Conservation (phyloP, 2,329 filamentous ascomycete genomes). For the Chrysoporthe puriensis region DNA sequence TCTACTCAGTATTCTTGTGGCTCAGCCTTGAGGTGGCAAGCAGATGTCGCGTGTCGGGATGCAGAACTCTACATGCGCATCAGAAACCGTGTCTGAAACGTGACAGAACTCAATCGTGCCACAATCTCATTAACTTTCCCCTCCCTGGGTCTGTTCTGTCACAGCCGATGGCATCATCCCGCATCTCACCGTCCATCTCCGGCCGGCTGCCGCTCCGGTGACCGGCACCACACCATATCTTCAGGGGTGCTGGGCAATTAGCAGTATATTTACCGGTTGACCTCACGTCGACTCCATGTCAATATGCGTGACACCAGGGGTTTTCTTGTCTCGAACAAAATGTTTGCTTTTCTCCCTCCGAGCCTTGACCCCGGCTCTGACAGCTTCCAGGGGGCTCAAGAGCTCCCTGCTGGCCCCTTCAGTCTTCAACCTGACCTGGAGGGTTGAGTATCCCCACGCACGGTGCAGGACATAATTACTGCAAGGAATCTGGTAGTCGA, state of each 20-base stretch:
- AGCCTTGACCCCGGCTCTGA: too few species aligned
- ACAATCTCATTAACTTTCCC: background rate
- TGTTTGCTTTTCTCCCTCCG: background rate
- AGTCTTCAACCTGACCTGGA: too few species aligned
- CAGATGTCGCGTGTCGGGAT: background rate
- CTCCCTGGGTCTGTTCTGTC: background rate
- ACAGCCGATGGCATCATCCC: conserved; percentile 11
- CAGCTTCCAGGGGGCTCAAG: too few species aligned
- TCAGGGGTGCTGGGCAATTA: background rate
- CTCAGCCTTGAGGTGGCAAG: background rate
- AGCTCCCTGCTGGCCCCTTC: too few species aligned
- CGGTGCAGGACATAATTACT: too few species aligned
- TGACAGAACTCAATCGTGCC: background rate
- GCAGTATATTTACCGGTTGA: background rate
- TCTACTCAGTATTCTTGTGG: too few species aligned
- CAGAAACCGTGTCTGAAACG: background rate
- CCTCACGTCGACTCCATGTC: background rate
- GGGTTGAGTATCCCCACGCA: too few species aligned
- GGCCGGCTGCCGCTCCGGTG: background rate
- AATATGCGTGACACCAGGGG: background rate
- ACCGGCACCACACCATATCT: background rate
- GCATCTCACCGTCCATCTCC: background rate
- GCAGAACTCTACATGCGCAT: background rate
- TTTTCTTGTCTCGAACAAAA: background rate
- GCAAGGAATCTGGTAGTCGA: too few species aligned